These are phyloP conservation scores for Sordaria brevicollis DNA, from an alignment of 495 filamentous ascomycete species.

Conservation along the genomic window DNA sequence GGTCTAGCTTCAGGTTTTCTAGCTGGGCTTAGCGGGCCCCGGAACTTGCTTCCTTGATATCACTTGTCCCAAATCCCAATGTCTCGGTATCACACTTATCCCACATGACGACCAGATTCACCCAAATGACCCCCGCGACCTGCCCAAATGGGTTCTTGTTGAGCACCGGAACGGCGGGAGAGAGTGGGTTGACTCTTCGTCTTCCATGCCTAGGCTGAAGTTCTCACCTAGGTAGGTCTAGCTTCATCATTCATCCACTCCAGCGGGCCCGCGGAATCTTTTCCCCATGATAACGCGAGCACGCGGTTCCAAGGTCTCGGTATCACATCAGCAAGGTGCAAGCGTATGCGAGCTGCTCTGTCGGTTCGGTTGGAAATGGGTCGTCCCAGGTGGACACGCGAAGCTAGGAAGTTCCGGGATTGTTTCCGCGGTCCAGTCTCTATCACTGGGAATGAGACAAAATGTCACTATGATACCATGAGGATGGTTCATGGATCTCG, in stretches of 20 bases:
- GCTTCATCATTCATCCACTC: background rate
- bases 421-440: background rate
- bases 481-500: background rate
- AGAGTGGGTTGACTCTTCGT: background rate
- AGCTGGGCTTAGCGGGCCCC: background rate
- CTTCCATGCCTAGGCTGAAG: background rate
- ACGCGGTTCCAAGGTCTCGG: background rate
- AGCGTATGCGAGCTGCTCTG: background rate
- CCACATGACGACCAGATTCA: background rate
- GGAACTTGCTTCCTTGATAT: background rate
- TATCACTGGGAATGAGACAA: background rate
- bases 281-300: background rate
- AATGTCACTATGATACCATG: background rate
- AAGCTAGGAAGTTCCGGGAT: background rate
- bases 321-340: background rate
- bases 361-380: background rate
- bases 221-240: background rate
- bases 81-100: background rate
- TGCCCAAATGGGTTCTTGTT: background rate
- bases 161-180: background rate
- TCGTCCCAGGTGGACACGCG: background rate
- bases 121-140: background rate
- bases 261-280: background rate
- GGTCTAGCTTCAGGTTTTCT: background rate
- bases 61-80: background rate